phyloP scores from a whole-genome alignment of 352 stramenopile species.

The Pythium vanterpoolii region DNA sequence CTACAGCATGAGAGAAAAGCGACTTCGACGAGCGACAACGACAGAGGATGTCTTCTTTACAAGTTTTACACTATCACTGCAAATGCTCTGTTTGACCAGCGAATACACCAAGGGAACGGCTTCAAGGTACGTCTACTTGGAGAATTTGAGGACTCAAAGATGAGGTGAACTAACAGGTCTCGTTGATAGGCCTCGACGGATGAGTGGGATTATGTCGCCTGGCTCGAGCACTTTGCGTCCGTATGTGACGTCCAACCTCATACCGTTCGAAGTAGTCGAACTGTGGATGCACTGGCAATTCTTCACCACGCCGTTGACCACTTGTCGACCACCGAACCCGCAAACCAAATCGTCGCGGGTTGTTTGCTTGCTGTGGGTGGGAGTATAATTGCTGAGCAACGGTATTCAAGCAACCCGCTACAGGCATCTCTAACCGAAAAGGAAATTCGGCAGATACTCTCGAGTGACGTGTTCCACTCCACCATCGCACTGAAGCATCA shows the following conservation, averaged over 20 bases:
- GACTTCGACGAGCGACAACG: conserved; percentile 22
- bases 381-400: conserved; percentile 6
- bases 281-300: conserved; percentile 7
- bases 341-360: background rate
- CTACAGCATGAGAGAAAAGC: conserved; percentile 52
- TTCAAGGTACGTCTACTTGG: conserved; percentile 5
- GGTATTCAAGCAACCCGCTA: background rate
- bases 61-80: conserved; percentile 43
- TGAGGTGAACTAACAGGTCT: background rate
- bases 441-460: conserved; percentile 1
- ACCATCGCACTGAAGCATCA: conserved; percentile 1
- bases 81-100: conserved; percentile 19
- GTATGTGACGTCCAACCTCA: conserved; percentile 36
- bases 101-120: background rate
- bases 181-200: background rate
- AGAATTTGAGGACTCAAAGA: background rate
- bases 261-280: background rate
- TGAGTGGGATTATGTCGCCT: conserved; percentile 21
- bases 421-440: background rate
- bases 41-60: conserved; percentile 21
- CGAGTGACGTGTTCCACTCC: conserved; percentile 6
- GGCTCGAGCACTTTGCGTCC: conserved; percentile 57
- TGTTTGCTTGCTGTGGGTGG: conserved; percentile 6
- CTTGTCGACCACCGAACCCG: background rate
- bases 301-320: conserved; percentile 13